Percentiles rank a stretch among this genome's conserved stretches.
Conservation (phyloP, 2,329 filamentous ascomycete genomes). For the Chrysoporthe austroafricana region DNA sequence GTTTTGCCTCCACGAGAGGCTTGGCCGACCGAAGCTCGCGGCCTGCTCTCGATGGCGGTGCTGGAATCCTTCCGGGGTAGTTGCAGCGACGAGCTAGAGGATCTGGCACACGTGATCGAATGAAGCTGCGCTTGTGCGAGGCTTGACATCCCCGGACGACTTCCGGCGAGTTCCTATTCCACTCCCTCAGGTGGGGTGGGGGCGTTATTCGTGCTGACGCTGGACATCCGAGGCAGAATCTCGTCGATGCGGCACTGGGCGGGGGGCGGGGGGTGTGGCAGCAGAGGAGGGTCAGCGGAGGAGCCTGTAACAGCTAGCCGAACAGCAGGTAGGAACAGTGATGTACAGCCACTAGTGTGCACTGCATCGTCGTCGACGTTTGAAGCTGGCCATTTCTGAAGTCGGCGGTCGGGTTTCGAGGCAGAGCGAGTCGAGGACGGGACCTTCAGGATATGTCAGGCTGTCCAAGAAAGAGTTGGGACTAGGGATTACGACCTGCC, state of each 20-base stretch:
- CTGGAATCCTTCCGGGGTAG: background rate
- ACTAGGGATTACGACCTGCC: too few species aligned
- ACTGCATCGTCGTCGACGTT: background rate
- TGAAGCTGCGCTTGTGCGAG: constrained; percentile 17
- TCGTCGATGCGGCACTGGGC: background rate
- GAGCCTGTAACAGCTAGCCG: too few species aligned
- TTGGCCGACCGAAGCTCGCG: background rate
- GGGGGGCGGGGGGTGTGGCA: background rate
- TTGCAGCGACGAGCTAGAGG: background rate
- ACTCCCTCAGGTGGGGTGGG: background rate
- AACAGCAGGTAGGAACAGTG: background rate
- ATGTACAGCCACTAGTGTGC: background rate
- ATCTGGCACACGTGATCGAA: constrained; percentile 24
- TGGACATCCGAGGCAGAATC: background rate
- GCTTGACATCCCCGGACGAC: background rate
- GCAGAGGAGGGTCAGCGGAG: background rate
- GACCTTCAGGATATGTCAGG: too few species aligned
- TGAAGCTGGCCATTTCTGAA: background rate
- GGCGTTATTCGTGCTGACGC: background rate
- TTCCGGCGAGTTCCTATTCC: background rate
- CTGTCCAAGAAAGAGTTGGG: too few species aligned
- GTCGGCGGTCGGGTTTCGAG: background rate
- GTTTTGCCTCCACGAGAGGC: background rate
- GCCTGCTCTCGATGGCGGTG: background rate
- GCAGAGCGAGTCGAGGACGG: background rate